A percentile compares a stretch with the other conserved stretches of the same genome.
These are phyloP conservation scores for Pyrrhoderma noxium DNA, from an alignment of 1,284 basidiomycete species.

Conservation along the genomic window DNA sequence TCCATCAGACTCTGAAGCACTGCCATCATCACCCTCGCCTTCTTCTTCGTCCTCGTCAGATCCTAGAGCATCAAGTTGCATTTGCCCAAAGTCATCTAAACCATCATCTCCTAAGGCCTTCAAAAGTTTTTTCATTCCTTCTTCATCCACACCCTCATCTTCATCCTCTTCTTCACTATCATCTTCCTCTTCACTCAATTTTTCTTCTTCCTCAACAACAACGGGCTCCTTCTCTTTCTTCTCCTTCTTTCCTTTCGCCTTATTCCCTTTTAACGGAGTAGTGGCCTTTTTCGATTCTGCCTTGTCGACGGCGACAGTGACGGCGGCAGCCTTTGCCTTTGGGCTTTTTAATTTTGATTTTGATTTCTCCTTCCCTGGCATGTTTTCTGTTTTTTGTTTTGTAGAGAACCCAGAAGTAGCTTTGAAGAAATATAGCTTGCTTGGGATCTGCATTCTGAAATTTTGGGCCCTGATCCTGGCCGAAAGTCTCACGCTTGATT, in stretches of 20 bases:
- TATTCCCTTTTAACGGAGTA: too few species aligned
- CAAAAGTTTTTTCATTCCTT: slow-evolving; percentile 59
- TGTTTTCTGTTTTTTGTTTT: too few species aligned
- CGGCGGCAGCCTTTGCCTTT: too few species aligned
- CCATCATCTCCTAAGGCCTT: slow-evolving; percentile 61
- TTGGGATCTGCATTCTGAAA: too few species aligned
- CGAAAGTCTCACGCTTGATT: too few species aligned
- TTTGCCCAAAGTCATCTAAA: slow-evolving; percentile 52
- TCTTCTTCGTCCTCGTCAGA: slow-evolving; percentile 30
- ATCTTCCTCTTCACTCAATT: not conserved
- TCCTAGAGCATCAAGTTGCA: slow-evolving; percentile 37
- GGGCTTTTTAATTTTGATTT: too few species aligned
- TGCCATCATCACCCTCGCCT: slow-evolving; percentile 19
- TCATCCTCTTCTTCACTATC: slow-evolving; percentile 36
- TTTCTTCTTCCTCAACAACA: not conserved
- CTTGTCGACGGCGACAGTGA: too few species aligned
- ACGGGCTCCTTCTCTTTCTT: not conserved
- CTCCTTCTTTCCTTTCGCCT: not conserved
- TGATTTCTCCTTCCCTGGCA: too few species aligned
- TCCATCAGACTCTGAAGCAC: slow-evolving; percentile 19
- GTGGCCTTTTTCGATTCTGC: too few species aligned
- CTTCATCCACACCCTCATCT: slow-evolving; percentile 56
- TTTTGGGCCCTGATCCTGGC: too few species aligned
- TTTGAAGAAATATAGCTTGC: too few species aligned
- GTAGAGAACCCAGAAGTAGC: too few species aligned